Evolutionary conservation across 2,329 filamentous ascomycete genomes (phyloP).

Genomic region (Hyphodiscus sp.): DNA sequence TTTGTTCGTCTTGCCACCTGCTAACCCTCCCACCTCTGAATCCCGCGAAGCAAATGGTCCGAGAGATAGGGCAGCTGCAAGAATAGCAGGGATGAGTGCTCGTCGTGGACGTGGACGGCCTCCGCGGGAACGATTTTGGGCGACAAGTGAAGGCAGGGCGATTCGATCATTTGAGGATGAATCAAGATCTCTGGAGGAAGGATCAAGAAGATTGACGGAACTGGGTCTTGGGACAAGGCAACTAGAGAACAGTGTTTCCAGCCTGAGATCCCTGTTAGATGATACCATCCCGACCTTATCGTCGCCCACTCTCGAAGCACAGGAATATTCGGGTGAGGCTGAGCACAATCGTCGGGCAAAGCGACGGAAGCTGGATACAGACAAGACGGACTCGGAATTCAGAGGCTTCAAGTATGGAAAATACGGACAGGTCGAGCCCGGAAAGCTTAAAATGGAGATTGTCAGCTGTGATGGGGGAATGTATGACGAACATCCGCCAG

Average conservation of each 20-base stretch:
- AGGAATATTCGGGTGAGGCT: constrained; percentile 24
- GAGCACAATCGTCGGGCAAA: constrained; percentile 53
- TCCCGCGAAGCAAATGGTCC: constrained; percentile 7
- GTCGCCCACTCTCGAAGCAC: constrained; percentile 15
- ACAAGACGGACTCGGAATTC: constrained; percentile 42
- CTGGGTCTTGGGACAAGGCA: constrained; percentile 23
- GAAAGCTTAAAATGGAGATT: constrained; percentile 77
- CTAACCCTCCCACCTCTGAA: constrained; percentile 8
- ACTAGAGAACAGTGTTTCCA: constrained; percentile 23
- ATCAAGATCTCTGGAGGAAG: constrained; percentile 11
- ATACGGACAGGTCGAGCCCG: constrained; percentile 81
- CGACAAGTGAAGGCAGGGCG: neutral
- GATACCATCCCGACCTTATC: constrained; percentile 20
- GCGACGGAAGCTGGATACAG: constrained; percentile 64
- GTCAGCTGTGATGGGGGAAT: constrained; percentile 82
- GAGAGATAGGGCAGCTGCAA: constrained; percentile 7
- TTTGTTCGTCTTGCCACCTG: constrained; percentile 21
- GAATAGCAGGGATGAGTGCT: constrained; percentile 6
- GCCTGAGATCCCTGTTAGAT: constrained; percentile 23
- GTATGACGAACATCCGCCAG: constrained; percentile 51
- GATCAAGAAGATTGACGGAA: constrained; percentile 12
- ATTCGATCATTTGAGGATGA: neutral
- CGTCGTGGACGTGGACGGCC: constrained; percentile 19
- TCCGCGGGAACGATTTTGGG: constrained; percentile 25
- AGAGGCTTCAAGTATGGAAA: constrained; percentile 72